A percentile compares a stretch with the other conserved stretches of the same genome.
These are phyloP conservation scores for Diatrype stigma DNA, from an alignment of 2,329 filamentous ascomycete genomes.

Conservation along the genomic window DNA sequence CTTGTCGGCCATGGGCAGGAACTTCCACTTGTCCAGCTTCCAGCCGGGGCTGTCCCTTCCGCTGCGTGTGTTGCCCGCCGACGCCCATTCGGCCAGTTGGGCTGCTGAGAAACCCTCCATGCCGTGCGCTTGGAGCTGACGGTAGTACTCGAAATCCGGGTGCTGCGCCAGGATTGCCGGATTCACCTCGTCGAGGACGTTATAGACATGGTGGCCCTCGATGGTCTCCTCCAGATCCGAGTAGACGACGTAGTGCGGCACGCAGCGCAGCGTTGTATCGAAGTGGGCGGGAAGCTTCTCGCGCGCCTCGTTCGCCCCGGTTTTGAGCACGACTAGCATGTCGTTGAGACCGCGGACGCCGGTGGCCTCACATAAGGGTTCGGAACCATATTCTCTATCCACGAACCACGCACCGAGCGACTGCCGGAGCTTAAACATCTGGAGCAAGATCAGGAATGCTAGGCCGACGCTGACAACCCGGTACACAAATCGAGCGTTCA, in stretches of 20 bases:
- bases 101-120: conserved; percentile 35
- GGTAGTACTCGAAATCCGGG: conserved; percentile 49
- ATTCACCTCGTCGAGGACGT: conserved; percentile 43
- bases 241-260: conserved; percentile 52
- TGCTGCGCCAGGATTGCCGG: conserved; percentile 32
- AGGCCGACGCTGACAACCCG: background rate
- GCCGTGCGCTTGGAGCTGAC: conserved; percentile 38
- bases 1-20: conserved; percentile 50
- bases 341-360: conserved; percentile 30
- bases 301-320: conserved; percentile 52
- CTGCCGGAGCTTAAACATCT: background rate
- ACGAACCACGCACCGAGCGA: background rate
- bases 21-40: conserved; percentile 57
- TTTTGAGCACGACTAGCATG: conserved; percentile 53
- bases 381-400: background rate
- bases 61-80: conserved; percentile 23
- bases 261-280: conserved; percentile 49
- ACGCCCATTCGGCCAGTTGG: conserved; percentile 22
- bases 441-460: background rate
- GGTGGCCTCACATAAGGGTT: background rate
- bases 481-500: background rate
- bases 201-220: conserved; percentile 43
- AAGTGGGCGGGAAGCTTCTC: conserved; percentile 53
- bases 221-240: conserved; percentile 54
- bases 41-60: conserved; percentile 41